Evolutionary conservation across 73 alveolate species (phyloP).

Genomic region (Blepharisma stoltei): DNA sequence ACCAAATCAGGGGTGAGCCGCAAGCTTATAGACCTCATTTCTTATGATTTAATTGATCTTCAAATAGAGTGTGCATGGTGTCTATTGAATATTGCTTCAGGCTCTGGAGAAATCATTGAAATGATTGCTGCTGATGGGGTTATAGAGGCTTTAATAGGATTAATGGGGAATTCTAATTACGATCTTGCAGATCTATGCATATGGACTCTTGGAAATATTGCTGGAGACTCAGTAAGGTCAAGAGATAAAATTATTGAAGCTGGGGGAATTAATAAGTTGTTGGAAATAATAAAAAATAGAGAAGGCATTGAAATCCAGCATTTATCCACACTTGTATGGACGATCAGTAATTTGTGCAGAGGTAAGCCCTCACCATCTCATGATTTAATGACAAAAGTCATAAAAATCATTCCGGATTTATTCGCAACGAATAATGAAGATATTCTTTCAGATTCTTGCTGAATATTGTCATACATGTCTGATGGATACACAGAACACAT

Average conservation of each 20-base stretch:
- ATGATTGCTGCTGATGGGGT: slow-evolving; percentile 89
- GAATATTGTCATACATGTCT: slow-evolving; percentile 92
- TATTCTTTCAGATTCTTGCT: slow-evolving; percentile 90
- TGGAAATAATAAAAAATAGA: too few species aligned
- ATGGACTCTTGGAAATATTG: slow-evolving; percentile 96
- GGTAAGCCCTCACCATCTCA: slow-evolving; percentile 87
- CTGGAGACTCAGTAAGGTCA: slow-evolving; percentile 81
- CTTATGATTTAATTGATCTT: slow-evolving; percentile 71
- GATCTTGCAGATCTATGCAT: slow-evolving; percentile 87
- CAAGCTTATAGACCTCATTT: slow-evolving; percentile 72
- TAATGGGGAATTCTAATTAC: slow-evolving; percentile 65
- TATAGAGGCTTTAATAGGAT: slow-evolving; percentile 62
- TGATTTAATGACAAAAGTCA: slow-evolving; percentile 52
- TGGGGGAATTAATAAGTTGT: background rate
- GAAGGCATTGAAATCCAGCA: slow-evolving; percentile 39
- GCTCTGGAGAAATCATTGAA: slow-evolving; percentile 78
- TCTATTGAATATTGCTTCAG: slow-evolving; percentile 93
- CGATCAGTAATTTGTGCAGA: slow-evolving; percentile 89
- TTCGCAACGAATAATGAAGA: slow-evolving; percentile 73
- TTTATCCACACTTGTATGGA: slow-evolving; percentile 58
- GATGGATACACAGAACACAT: slow-evolving; percentile 93
- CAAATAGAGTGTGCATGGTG: slow-evolving; percentile 96
- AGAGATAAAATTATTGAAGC: slow-evolving; percentile 71
- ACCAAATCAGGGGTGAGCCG: slow-evolving; percentile 91
- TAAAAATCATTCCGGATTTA: slow-evolving; percentile 74